Conservation (phyloP, 208 protist species). For the Trypanosoma theileri region DNA sequence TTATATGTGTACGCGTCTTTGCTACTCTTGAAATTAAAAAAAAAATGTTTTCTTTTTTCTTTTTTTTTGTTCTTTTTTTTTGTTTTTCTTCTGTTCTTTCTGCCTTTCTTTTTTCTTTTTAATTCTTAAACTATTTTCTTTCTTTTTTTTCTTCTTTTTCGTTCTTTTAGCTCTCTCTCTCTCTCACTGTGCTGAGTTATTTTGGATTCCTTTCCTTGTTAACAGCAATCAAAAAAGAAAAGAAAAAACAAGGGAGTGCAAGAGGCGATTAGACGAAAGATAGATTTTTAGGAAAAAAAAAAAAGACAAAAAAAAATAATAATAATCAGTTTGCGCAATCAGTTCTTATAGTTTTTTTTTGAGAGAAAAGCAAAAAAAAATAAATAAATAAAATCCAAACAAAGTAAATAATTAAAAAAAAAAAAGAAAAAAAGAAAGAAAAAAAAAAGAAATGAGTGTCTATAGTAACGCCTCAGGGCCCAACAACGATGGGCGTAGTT, state of each 20-base stretch:
- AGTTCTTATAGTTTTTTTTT: too few relatives aligned
- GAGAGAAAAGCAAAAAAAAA: background rate
- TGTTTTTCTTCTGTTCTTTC: background rate
- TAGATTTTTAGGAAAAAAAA: too few relatives aligned
- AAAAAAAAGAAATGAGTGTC: background rate
- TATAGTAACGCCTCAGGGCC: background rate
- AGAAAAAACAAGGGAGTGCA: too few relatives aligned
- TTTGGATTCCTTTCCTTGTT: too few relatives aligned
- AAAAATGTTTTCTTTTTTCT: background rate
- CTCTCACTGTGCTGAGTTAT: too few relatives aligned
- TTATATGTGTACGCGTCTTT: background rate
- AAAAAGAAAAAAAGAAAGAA: background rate
- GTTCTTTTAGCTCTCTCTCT: conserved; percentile 1
- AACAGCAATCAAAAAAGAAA: too few relatives aligned
- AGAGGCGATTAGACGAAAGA: too few relatives aligned
- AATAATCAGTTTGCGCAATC: too few relatives aligned
- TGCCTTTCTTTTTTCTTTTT: background rate
- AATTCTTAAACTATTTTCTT: conserved; percentile 1
- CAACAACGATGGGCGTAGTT: background rate
- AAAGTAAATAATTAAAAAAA: background rate
- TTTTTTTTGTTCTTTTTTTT: conserved; percentile 9
- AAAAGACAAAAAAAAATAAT: too few relatives aligned
- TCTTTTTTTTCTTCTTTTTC: conserved; percentile 5
- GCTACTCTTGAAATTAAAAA: background rate
- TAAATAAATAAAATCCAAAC: conserved; percentile 2